Evolutionary conservation across 768 basidiomycete genomes (phyloP).

Genomic region (Boletus speciosus): DNA sequence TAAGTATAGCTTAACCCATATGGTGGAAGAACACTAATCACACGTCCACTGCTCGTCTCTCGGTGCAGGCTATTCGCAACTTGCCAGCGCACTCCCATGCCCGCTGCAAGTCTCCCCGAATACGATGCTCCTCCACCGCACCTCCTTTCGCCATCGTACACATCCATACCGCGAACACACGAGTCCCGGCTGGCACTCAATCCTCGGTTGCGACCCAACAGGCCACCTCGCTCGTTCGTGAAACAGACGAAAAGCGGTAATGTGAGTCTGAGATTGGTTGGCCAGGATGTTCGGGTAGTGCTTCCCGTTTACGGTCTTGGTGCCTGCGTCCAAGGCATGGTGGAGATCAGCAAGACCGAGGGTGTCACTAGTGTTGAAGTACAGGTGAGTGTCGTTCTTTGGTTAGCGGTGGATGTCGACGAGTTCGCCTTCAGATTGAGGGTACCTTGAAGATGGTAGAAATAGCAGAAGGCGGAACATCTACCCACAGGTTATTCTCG

Average conservation of each 20-base stretch:
- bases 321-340: slow-evolving; percentile 49
- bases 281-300: slow-evolving; percentile 47
- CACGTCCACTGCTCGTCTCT: slow-evolving; percentile 19
- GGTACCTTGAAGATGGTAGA: slow-evolving; percentile 58
- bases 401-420: not conserved
- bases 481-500: slow-evolving; percentile 48
- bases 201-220: slow-evolving; percentile 33
- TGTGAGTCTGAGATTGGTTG: slow-evolving; percentile 47
- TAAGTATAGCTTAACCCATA: slow-evolving; percentile 35
- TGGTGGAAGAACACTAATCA: slow-evolving; percentile 20
- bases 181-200: slow-evolving; percentile 53
- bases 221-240: slow-evolving; percentile 48
- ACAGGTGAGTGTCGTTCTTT: slow-evolving; percentile 40
- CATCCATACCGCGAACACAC: slow-evolving; percentile 48
- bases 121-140: slow-evolving; percentile 39
- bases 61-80: slow-evolving; percentile 1
- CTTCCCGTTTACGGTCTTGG: slow-evolving; percentile 59
- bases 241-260: slow-evolving; percentile 58
- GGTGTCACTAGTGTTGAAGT: slow-evolving; percentile 60
- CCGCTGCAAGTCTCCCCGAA: slow-evolving; percentile 50
- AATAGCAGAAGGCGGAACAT: slow-evolving; percentile 63
- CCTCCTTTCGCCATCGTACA: slow-evolving; percentile 47
- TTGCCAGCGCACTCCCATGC: slow-evolving; percentile 42
- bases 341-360: slow-evolving; percentile 55
- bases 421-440: slow-evolving; percentile 45